Percentiles rank a stretch among this genome's conserved stretches.
Conservation (phyloP, 352 stramenopile species). For the Phytophthora vignae region DNA sequence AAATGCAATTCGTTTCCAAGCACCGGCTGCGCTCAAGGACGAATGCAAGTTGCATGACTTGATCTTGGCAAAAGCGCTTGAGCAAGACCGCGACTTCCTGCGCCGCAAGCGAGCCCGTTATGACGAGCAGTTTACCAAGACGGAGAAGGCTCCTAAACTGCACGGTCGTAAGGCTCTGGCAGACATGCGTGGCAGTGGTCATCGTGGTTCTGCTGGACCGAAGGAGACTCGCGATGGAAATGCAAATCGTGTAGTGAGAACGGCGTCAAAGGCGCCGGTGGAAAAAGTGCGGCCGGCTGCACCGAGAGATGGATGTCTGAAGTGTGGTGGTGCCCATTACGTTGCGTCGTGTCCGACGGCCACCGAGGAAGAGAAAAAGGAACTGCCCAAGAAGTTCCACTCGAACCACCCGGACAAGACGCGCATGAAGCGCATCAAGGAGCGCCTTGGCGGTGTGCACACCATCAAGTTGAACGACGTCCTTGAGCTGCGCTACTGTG, state of each 20-base stretch:
- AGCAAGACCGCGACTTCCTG: slow-evolving; percentile 17
- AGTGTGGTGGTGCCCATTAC: slow-evolving; percentile 13
- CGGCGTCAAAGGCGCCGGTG: neutral
- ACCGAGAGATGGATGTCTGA: slow-evolving; percentile 12
- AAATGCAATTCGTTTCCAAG: slow-evolving; percentile 22
- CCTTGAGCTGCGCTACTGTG: neutral
- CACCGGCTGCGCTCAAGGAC: neutral
- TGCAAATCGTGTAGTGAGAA: neutral
- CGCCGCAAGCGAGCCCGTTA: slow-evolving; percentile 10
- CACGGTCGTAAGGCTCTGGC: neutral
- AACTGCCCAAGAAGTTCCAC: slow-evolving; percentile 15
- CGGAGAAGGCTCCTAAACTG: neutral
- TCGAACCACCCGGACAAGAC: neutral
- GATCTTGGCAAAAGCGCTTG: slow-evolving; percentile 13
- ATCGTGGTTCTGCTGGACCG: neutral
- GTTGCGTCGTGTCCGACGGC: slow-evolving; percentile 8
- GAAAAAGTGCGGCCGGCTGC: neutral
- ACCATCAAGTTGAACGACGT: slow-evolving; percentile 16
- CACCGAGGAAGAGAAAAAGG: slow-evolving; percentile 12
- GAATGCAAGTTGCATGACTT: slow-evolving; percentile 19
- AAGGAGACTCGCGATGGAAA: neutral
- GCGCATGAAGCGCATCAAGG: slow-evolving; percentile 17
- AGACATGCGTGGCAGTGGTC: neutral
- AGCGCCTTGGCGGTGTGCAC: slow-evolving; percentile 13
- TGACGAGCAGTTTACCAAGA: slow-evolving; percentile 4